Percentiles rank a stretch among this genome's conserved stretches.
Evolutionary conservation across 352 stramenopile species (phyloP).

Genomic region (Heterotrichella gracilis): DNA sequence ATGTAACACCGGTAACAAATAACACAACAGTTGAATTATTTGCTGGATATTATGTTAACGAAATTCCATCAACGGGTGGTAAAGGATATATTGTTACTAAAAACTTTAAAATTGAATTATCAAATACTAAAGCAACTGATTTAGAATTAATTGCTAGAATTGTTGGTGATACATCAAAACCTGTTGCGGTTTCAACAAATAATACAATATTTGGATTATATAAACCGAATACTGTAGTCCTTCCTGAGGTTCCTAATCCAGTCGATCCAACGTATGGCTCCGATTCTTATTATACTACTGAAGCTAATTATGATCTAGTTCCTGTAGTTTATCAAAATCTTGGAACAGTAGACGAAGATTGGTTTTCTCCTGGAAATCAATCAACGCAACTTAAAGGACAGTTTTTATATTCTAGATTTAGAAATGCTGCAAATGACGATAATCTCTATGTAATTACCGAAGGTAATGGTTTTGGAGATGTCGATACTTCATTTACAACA

Average conservation of each 20-base stretch:
- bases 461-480: too few relatives aligned
- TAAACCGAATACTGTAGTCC: too few relatives aligned
- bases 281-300: neutral
- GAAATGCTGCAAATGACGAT: neutral
- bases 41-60: neutral
- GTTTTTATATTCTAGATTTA: neutral
- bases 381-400: neutral
- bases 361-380: too few relatives aligned
- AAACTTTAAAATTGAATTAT: neutral
- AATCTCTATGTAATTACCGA: neutral
- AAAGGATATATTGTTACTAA: neutral
- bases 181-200: conserved; percentile 1
- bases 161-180: too few relatives aligned
- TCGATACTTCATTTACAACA: too few relatives aligned
- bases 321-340: neutral
- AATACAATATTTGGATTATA: too few relatives aligned
- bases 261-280: neutral
- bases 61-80: neutral
- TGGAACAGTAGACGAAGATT: neutral
- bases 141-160: neutral
- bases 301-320: conserved; percentile 2
- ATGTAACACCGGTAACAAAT: neutral
- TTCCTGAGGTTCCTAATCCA: neutral
- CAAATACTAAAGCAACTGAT: neutral
- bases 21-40: neutral